Evolutionary conservation across 2,329 filamentous ascomycete species (phyloP).

Genomic region (Sarocladium kiliense): DNA sequence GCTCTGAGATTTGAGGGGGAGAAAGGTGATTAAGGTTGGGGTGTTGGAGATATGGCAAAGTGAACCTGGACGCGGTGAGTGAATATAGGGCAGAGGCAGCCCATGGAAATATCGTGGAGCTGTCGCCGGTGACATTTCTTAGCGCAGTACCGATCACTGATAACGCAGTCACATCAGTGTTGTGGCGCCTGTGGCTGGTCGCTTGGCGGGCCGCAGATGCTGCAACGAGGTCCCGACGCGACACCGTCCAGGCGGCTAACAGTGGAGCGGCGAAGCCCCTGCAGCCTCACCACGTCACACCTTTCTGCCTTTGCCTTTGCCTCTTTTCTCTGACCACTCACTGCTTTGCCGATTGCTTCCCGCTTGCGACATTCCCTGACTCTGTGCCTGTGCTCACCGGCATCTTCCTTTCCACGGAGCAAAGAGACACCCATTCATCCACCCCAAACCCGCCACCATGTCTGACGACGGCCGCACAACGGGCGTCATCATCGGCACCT

Average conservation of each 20-base stretch:
- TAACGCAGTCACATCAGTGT: background rate
- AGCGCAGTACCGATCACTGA: background rate
- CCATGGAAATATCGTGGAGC: background rate
- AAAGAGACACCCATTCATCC: no score
- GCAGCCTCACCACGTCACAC: conserved; percentile 8
- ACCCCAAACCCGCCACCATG: conserved; percentile 23
- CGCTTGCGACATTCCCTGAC: background rate
- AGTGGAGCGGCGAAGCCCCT: background rate
- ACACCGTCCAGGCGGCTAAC: background rate
- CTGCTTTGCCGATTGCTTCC: background rate
- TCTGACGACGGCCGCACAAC: conserved; percentile 37
- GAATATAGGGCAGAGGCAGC: background rate
- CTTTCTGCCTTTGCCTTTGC: background rate
- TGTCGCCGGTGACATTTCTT: background rate
- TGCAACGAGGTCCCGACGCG: no score
- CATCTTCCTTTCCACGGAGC: no score
- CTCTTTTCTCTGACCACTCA: no score
- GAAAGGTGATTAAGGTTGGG: background rate
- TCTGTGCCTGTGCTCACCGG: no score
- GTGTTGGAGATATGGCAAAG: background rate
- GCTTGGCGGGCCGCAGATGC: no score
- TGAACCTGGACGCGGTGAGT: conserved; percentile 5
- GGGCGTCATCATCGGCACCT: conserved; percentile 65
- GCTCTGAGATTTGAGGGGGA: no score
- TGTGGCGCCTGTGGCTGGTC: no score